Conservation (phyloP, 345 rosid species). For the Camelina neglecta region DNA sequence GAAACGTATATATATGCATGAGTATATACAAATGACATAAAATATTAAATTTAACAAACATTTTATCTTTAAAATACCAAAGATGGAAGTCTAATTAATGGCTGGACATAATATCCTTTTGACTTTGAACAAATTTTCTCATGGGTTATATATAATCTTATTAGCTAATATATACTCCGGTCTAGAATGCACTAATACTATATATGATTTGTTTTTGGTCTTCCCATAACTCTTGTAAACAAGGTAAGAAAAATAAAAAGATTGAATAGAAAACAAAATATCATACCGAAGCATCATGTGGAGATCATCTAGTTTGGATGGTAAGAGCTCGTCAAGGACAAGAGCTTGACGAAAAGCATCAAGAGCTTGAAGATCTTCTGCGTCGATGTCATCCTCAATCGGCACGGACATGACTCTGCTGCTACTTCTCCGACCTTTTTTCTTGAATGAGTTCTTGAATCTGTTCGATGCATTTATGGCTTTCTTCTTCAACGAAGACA, state of each 20-base stretch:
- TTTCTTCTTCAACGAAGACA: conserved; percentile 74
- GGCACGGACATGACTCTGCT: conserved; percentile 69
- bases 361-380: conserved; percentile 82
- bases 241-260: conserved; percentile 11
- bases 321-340: conserved; percentile 78
- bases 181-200: conserved; percentile 2
- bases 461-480: conserved; percentile 82
- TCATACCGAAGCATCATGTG: conserved; percentile 80
- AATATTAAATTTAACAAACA: not conserved
- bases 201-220: conserved; percentile 15
- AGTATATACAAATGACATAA: no score
- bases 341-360: conserved; percentile 92
- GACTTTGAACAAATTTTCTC: not conserved
- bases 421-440: conserved; percentile 60
- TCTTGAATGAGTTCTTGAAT: conserved; percentile 74
- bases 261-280: not conserved
- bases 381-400: conserved; percentile 67
- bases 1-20: no score
- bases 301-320: conserved; percentile 80
- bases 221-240: not conserved
- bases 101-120: not conserved
- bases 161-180: not conserved
- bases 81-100: conserved; percentile 5
- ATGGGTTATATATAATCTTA: not conserved
- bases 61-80: not conserved